Percentiles rank a stretch among this genome's conserved stretches.
Conservation (phyloP, 768 basidiomycete genomes). For the Lyophyllum shimeji region DNA sequence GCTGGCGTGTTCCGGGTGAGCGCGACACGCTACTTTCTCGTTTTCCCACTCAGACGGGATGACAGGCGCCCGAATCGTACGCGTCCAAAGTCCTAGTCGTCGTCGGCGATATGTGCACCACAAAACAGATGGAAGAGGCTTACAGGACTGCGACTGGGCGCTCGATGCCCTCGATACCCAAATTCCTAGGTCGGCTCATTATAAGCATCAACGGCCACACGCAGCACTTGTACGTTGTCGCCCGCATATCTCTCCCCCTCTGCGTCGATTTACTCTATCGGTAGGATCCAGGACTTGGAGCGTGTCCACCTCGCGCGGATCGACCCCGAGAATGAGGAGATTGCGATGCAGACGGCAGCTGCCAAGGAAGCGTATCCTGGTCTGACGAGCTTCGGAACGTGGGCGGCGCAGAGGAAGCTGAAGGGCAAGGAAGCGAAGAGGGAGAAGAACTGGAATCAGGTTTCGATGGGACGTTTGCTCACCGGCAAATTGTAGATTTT, state of each 20-base stretch:
- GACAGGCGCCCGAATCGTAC: constrained; percentile 26
- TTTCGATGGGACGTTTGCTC: constrained; percentile 21
- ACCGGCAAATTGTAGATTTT: constrained; percentile 20
- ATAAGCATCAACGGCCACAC: constrained; percentile 29
- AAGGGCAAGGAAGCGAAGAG: neutral
- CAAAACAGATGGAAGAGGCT: constrained; percentile 23
- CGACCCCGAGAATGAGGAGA: constrained; percentile 18
- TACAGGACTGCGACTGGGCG: constrained; percentile 27
- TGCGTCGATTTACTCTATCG: neutral
- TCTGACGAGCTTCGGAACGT: constrained; percentile 27
- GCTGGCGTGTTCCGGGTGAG: constrained; percentile 30
- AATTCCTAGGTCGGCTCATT: constrained; percentile 24
- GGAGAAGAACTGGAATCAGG: constrained; percentile 26
- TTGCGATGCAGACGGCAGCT: constrained; percentile 20
- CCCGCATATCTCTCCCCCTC: neutral
- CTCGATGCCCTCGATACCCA: constrained; percentile 26
- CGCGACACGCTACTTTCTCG: neutral
- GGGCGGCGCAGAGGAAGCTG: constrained; percentile 24
- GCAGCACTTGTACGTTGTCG: constrained; percentile 26
- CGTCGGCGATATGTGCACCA: constrained; percentile 29
- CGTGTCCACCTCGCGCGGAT: constrained; percentile 19
- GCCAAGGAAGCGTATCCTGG: constrained; percentile 23
- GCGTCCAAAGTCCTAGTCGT: constrained; percentile 24
- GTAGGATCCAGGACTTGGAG: constrained; percentile 27
- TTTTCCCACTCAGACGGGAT: neutral